Evolutionary conservation across 306 rosid genomes (phyloP).

Genomic region (Fragaria vesca): DNA sequence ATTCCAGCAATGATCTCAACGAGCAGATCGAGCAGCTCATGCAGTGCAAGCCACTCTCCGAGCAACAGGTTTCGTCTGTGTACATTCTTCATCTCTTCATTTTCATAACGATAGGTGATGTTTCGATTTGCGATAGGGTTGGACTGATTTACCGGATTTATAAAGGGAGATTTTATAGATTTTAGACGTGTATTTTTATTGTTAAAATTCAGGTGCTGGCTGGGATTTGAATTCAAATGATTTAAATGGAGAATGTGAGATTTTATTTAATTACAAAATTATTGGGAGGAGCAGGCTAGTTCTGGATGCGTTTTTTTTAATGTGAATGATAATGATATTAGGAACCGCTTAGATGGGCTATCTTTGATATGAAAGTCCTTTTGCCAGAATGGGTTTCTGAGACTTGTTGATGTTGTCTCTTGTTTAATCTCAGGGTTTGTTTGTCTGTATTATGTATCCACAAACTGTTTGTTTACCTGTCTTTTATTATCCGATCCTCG

Average conservation of each 20-base stretch:
- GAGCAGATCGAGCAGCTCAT: conserved; percentile 99
- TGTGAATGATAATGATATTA: not conserved
- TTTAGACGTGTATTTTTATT: too few species aligned
- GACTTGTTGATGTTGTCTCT: not conserved
- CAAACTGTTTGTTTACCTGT: not conserved
- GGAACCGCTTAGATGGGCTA: too few species aligned
- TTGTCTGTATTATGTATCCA: too few species aligned
- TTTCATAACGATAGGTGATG: conserved; percentile 1
- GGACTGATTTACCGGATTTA: not conserved
- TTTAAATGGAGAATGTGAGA: not conserved
- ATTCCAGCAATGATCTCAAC: conserved; percentile 59
- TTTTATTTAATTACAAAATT: not conserved
- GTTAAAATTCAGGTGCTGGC: not conserved
- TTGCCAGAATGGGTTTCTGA: not conserved
- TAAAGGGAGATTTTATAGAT: too few species aligned
- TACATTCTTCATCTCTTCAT: not conserved
- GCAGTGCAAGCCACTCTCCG: conserved; percentile 99
- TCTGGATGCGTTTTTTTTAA: not conserved
- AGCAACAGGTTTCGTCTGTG: conserved; percentile 64
- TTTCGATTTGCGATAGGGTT: not conserved
- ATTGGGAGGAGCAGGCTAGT: not conserved
- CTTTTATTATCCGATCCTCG: too few species aligned
- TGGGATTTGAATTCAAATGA: not conserved
- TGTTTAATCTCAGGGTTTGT: not conserved
- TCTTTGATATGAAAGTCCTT: too few species aligned